A percentile compares a stretch with the other conserved stretches of the same genome.
Evolutionary conservation across 495 filamentous ascomycete genomes (phyloP).

Genomic region (Beverwykella pulmonaria): DNA sequence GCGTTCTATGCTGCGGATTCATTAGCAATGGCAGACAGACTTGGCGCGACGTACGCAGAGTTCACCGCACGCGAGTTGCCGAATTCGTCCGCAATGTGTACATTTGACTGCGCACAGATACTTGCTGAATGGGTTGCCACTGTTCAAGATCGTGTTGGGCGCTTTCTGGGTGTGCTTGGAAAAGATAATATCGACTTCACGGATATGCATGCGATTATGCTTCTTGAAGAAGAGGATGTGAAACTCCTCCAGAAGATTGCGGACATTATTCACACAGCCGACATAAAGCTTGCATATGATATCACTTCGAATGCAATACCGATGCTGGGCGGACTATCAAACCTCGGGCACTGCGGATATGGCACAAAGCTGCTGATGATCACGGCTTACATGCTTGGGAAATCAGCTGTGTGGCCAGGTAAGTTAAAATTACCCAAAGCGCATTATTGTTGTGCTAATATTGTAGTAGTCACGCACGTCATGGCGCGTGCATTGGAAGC

Average conservation of each 20-base stretch:
- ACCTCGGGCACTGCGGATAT: constrained; percentile 69
- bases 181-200: constrained; percentile 75
- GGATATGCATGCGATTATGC: constrained; percentile 80
- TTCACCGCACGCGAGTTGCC: constrained; percentile 88
- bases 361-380: constrained; percentile 84
- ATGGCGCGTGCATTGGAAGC: constrained; percentile 86
- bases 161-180: constrained; percentile 83
- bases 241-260: constrained; percentile 85
- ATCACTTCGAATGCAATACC: constrained; percentile 56
- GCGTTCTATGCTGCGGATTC: constrained; percentile 95
- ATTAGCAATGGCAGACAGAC: constrained; percentile 82
- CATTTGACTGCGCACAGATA: constrained; percentile 95
- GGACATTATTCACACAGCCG: constrained; percentile 75
- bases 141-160: constrained; percentile 90
- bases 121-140: constrained; percentile 96
- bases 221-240: constrained; percentile 89
- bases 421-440: constrained; percentile 44
- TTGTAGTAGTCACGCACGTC: constrained; percentile 70
- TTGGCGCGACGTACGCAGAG: constrained; percentile 85
- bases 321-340: constrained; percentile 54
- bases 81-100: constrained; percentile 87
- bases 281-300: constrained; percentile 68
- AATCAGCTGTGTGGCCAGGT: constrained; percentile 92
- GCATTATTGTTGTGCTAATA: constrained; percentile 42
- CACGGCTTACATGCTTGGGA: constrained; percentile 86